Conservation (phyloP, 441 rosid genomes). For the Geranium incanum region DNA sequence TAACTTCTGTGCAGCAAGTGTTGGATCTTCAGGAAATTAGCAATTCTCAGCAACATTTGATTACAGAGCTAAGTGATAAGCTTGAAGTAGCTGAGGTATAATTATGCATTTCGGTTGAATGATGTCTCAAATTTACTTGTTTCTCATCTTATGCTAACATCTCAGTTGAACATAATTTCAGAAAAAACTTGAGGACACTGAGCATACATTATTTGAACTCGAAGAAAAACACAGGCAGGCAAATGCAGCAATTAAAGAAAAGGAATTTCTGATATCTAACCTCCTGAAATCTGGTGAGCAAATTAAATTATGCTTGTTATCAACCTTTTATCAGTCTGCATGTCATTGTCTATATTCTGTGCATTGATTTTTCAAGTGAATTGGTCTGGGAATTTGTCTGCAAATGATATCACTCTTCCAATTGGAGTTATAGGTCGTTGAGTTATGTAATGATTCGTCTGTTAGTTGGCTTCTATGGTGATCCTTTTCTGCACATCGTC, state of each 20-base stretch:
- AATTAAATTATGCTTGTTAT: not conserved
- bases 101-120: not conserved
- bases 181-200: constrained; percentile 81
- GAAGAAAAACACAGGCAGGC: constrained; percentile 92
- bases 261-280: constrained; percentile 73
- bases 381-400: no score
- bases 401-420: no score
- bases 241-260: constrained; percentile 82
- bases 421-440: no score
- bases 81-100: constrained; percentile 25
- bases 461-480: no score
- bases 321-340: no score
- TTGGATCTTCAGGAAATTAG: constrained; percentile 23
- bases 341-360: no score
- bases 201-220: constrained; percentile 59
- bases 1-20: constrained; percentile 19
- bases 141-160: not conserved
- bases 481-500: not conserved
- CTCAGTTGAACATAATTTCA: constrained; percentile 25
- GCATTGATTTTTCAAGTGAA: no score
- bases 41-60: constrained; percentile 24
- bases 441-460: no score
- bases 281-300: constrained; percentile 83
- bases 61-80: constrained; percentile 19
- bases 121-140: not conserved